Evolutionary conservation across 768 basidiomycete species (phyloP).

Genomic region (Punctularia strigosozonata): DNA sequence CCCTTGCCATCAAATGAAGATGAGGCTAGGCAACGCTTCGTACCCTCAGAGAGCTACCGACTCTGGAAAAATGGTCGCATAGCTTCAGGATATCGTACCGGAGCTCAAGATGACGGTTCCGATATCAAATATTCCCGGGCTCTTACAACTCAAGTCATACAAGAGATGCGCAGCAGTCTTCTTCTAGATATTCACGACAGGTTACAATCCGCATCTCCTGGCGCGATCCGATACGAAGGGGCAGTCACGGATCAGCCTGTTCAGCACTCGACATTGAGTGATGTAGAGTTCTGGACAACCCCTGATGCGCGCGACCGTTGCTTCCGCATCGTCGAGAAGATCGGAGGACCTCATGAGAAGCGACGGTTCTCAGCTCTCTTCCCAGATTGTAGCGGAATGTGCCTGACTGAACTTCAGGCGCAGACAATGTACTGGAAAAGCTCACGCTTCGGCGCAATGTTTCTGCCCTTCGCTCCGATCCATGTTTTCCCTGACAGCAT

Average conservation of each 20-base stretch:
- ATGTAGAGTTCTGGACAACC: slow-evolving; percentile 71
- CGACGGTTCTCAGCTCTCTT: slow-evolving; percentile 55
- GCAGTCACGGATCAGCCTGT: too few relatives aligned
- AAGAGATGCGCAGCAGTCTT: slow-evolving; percentile 58
- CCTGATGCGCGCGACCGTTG: slow-evolving; percentile 63
- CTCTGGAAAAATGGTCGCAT: slow-evolving; percentile 39
- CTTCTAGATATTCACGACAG: slow-evolving; percentile 52
- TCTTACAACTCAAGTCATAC: slow-evolving; percentile 57
- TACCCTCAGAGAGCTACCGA: slow-evolving; percentile 42
- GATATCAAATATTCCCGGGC: slow-evolving; percentile 52
- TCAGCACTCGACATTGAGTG: slow-evolving; percentile 1
- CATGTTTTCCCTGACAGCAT: slow-evolving; percentile 30
- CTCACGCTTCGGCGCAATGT: slow-evolving; percentile 44
- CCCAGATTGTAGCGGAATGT: slow-evolving; percentile 2
- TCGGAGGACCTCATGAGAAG: slow-evolving; percentile 63
- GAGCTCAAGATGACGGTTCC: slow-evolving; percentile 8
- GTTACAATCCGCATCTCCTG: slow-evolving; percentile 13
- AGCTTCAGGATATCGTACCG: slow-evolving; percentile 5
- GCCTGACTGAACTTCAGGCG: slow-evolving; percentile 14
- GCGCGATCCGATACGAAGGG: background rate
- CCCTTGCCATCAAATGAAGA: slow-evolving; percentile 43
- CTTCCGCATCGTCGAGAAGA: slow-evolving; percentile 66
- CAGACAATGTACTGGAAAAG: slow-evolving; percentile 45
- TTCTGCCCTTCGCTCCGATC: slow-evolving; percentile 49
- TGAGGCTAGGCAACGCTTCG: slow-evolving; percentile 54